Conservation (phyloP, 192 early-diverging fungal species). For the Backusella australiensis region DNA sequence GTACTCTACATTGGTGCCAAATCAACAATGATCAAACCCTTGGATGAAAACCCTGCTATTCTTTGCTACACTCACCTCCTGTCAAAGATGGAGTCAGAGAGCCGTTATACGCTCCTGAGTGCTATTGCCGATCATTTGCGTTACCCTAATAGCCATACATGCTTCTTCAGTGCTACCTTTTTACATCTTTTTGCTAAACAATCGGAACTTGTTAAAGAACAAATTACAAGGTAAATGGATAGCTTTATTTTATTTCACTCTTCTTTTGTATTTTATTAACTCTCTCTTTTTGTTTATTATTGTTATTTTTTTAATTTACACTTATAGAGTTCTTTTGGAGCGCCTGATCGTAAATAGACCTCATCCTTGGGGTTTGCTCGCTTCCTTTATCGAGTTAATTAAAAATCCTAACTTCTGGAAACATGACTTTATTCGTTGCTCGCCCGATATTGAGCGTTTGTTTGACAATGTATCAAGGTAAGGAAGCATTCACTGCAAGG, state of each 20-base stretch:
- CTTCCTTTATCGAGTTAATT: constrained; percentile 95
- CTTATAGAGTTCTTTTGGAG: constrained; percentile 83
- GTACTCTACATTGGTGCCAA: constrained; percentile 88
- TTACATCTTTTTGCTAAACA: constrained; percentile 81
- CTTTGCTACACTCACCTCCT: constrained; percentile 79
- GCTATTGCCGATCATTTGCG: constrained; percentile 96
- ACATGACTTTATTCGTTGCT: constrained; percentile 59
- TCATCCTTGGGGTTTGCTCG: constrained; percentile 96
- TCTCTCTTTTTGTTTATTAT: neutral
- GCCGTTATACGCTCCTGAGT: constrained; percentile 82
- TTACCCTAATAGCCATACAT: constrained; percentile 95
- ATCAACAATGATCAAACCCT: constrained; percentile 55
- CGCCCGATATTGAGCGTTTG: constrained; percentile 76
- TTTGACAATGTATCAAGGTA: constrained; percentile 65
- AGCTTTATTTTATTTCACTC: neutral
- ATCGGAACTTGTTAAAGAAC: constrained; percentile 83
- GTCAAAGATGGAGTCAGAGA: constrained; percentile 7
- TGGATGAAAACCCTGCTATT: constrained; percentile 62
- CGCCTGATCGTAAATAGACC: constrained; percentile 94
- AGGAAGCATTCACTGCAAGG: neutral
- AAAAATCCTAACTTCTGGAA: constrained; percentile 78
- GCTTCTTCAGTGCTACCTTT: constrained; percentile 87
- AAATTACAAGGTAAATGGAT: constrained; percentile 72
- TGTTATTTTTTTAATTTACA: neutral
- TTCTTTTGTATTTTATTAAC: neutral